Percentiles rank a stretch among this genome's conserved stretches.
phyloP scores from a whole-genome alignment of 441 rosid genomes.

The Erodium moschatum region DNA sequence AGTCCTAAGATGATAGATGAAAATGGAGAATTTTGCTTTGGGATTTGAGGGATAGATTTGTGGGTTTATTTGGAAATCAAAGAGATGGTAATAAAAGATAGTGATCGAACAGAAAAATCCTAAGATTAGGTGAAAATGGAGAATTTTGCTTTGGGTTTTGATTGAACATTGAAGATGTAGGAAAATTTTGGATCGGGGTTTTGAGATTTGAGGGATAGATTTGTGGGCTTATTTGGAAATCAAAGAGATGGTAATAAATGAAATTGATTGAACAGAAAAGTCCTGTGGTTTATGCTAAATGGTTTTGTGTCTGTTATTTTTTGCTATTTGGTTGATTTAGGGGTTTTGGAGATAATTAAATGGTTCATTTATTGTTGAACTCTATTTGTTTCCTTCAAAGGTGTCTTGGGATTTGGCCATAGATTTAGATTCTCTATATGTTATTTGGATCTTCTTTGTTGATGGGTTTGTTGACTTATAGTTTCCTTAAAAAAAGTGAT shows the following conservation, averaged over 20 bases:
- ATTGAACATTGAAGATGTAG: not conserved
- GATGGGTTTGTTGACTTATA: not conserved
- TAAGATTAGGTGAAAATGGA: too few relatives aligned
- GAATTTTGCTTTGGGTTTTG: not conserved
- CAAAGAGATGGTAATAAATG: not conserved
- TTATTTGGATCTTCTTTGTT: constrained; percentile 1
- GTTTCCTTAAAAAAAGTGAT: not conserved
- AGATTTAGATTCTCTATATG: not conserved
- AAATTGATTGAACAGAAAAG: not conserved
- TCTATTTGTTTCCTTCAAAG: not conserved
- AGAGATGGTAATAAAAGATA: too few relatives aligned
- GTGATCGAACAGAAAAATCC: not conserved
- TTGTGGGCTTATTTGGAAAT: not conserved
- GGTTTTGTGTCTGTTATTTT: not conserved
- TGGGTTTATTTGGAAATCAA: not conserved
- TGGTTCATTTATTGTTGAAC: constrained; percentile 1
- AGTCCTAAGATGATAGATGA: too few relatives aligned
- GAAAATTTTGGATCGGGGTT: not conserved
- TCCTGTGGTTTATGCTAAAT: not conserved
- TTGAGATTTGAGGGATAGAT: too few relatives aligned
- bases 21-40: not conserved
- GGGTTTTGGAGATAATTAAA: not conserved
- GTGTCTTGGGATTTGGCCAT: not conserved
- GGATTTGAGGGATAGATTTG: not conserved
- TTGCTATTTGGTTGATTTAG: not conserved